Conservation (phyloP, 2,329 filamentous ascomycete species). For the Paraphaeosphaeria minitans region DNA sequence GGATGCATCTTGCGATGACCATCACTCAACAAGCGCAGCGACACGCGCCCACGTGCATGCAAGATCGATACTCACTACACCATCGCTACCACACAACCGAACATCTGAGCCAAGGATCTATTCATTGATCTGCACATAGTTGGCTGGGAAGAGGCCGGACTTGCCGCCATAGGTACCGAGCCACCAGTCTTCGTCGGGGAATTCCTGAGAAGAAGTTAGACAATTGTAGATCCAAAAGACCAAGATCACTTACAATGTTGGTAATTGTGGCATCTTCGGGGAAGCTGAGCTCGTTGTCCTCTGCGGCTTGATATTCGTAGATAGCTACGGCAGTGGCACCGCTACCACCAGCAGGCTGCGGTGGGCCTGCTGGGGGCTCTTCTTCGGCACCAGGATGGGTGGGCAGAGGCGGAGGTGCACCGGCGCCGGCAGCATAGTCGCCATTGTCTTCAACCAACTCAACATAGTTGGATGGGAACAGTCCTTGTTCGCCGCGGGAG, state of each 20-base stretch:
- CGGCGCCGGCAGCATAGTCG: slow-evolving; percentile 54
- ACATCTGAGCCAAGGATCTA: slow-evolving; percentile 27
- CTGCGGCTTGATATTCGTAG: slow-evolving; percentile 96
- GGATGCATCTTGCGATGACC: not conserved
- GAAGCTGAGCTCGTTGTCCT: slow-evolving; percentile 88
- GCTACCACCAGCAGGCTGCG: slow-evolving; percentile 45
- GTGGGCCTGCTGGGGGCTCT: slow-evolving; percentile 38
- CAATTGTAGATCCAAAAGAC: not conserved
- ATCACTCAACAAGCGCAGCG: not conserved
- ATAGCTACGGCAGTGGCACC: slow-evolving; percentile 79
- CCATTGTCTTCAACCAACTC: slow-evolving; percentile 73
- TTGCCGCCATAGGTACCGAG: slow-evolving; percentile 82
- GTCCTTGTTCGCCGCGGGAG: slow-evolving; percentile 76
- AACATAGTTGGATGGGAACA: slow-evolving; percentile 98
- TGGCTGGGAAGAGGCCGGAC: slow-evolving; percentile 75
- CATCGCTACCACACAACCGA: not conserved
- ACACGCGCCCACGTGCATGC: slow-evolving; percentile 1
- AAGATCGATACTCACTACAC: not conserved
- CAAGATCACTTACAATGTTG: slow-evolving; percentile 66
- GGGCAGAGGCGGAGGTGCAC: slow-evolving; percentile 44
- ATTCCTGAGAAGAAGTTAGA: slow-evolving; percentile 66
- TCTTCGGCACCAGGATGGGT: slow-evolving; percentile 49
- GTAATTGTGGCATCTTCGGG: slow-evolving; percentile 85
- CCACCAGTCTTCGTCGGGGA: slow-evolving; percentile 99
- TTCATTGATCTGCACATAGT: slow-evolving; percentile 56